These are phyloP conservation scores for Oldenlandia corymbosa DNA, from an alignment of 257 asterid genomes.

Conservation along the genomic window DNA sequence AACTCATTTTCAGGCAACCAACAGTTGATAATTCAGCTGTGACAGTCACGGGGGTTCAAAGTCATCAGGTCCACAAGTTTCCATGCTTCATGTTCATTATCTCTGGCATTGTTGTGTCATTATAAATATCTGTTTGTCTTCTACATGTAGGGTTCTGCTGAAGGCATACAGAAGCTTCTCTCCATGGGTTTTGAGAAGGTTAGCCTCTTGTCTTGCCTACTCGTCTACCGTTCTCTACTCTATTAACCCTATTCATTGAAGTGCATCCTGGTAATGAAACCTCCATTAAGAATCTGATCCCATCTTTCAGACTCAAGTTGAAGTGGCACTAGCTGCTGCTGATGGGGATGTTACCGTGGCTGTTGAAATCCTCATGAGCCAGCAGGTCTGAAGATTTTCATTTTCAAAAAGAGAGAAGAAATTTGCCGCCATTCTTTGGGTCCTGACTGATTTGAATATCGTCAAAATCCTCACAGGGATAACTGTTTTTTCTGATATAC, in stretches of 20 bases:
- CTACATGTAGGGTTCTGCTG: conserved; percentile 49
- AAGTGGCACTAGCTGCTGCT: conserved; percentile 90
- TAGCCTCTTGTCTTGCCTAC: conserved; percentile 3
- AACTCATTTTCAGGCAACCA: conserved; percentile 24
- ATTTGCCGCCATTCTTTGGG: not conserved
- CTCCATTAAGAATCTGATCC: not conserved
- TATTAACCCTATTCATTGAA: not conserved
- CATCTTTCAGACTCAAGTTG: conserved; percentile 76
- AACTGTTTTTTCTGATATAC: not conserved
- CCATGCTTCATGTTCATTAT: not conserved
- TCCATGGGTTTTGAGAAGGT: conserved; percentile 98
- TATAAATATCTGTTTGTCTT: conserved; percentile 14
- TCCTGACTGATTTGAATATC: not conserved
- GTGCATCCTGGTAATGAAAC: too few species aligned
- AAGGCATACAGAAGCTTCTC: conserved; percentile 68
- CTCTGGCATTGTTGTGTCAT: conserved; percentile 7
- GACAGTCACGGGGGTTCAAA: conserved; percentile 30
- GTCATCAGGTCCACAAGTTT: conserved; percentile 26
- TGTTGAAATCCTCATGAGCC: conserved; percentile 92
- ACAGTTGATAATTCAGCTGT: conserved; percentile 31
- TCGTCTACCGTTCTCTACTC: not conserved
- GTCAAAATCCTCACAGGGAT: conserved; percentile 12
- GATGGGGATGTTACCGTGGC: conserved; percentile 85
- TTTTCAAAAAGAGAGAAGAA: too few species aligned
- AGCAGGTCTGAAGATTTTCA: conserved; percentile 60